Conservation (phyloP, 2,329 filamentous ascomycete species). For the Tympanopsis confertula region DNA sequence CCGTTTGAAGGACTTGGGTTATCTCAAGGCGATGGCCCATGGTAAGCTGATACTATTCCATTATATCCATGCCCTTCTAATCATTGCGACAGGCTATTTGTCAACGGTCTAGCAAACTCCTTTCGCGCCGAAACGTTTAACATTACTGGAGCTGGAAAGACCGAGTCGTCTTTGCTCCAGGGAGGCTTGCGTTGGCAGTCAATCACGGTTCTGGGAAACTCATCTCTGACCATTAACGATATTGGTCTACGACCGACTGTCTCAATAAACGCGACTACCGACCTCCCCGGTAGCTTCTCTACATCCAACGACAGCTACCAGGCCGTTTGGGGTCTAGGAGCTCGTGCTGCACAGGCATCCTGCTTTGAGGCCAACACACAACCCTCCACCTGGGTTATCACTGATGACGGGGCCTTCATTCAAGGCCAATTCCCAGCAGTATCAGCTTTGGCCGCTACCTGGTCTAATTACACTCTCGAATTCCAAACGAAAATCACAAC, state of each 20-base stretch:
- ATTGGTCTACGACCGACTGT: slow-evolving; percentile 19
- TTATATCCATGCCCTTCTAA: slow-evolving; percentile 1
- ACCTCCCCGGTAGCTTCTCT: slow-evolving; percentile 15
- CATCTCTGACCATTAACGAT: slow-evolving; percentile 14
- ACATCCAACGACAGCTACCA: slow-evolving; percentile 17
- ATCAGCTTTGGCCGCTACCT: slow-evolving; percentile 9
- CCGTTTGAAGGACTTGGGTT: slow-evolving; percentile 13
- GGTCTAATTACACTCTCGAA: slow-evolving; percentile 20
- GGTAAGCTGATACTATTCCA: slow-evolving; percentile 8
- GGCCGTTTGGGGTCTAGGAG: slow-evolving; percentile 24
- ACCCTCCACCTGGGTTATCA: slow-evolving; percentile 20
- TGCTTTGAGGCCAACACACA: slow-evolving; percentile 24
- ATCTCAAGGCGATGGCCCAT: slow-evolving; percentile 18
- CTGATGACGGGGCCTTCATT: slow-evolving; percentile 18
- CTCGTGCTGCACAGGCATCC: slow-evolving; percentile 15
- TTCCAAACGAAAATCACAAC: slow-evolving; percentile 23
- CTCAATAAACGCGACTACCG: slow-evolving; percentile 7
- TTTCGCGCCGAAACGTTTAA: slow-evolving; percentile 26
- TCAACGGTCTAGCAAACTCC: slow-evolving; percentile 14
- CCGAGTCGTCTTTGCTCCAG: slow-evolving; percentile 21
- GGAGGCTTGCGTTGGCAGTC: slow-evolving; percentile 27
- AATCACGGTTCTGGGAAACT: slow-evolving; percentile 19
- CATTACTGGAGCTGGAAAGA: slow-evolving; percentile 13
- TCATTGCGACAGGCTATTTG: slow-evolving; percentile 5
- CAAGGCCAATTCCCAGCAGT: slow-evolving; percentile 17